These are phyloP conservation scores for Allium sativum DNA, from an alignment of 106 monocot species.

Conservation along the genomic window DNA sequence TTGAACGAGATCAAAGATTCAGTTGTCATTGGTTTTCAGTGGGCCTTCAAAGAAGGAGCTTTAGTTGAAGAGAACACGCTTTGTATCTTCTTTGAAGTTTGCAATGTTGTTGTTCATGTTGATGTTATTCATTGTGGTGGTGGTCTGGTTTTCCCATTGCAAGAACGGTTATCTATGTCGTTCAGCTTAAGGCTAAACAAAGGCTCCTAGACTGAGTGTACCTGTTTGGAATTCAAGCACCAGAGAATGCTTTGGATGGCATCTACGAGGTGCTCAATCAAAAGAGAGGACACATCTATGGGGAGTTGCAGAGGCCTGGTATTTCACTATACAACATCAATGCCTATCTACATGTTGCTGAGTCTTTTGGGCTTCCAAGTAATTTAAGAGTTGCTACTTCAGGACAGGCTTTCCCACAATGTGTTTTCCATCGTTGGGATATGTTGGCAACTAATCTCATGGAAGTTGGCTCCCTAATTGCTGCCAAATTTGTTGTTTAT, in stretches of 20 bases:
- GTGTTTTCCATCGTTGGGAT: slow-evolving; percentile 37
- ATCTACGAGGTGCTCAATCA: slow-evolving; percentile 36
- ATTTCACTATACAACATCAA: slow-evolving; percentile 34
- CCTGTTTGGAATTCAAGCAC: slow-evolving; percentile 39
- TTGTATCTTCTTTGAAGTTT: slow-evolving; percentile 32
- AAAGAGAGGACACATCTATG: slow-evolving; percentile 29
- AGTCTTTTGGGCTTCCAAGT: slow-evolving; percentile 24
- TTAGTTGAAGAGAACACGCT: slow-evolving; percentile 43
- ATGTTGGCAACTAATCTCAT: slow-evolving; percentile 19
- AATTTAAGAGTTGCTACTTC: slow-evolving; percentile 27
- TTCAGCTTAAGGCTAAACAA: slow-evolving; percentile 30
- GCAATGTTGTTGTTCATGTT: slow-evolving; percentile 33
- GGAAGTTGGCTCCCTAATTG: slow-evolving; percentile 15
- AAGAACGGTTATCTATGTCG: slow-evolving; percentile 33
- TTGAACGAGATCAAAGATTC: slow-evolving; percentile 43
- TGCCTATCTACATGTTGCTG: slow-evolving; percentile 26
- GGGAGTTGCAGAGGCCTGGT: slow-evolving; percentile 24
- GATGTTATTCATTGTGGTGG: slow-evolving; percentile 41
- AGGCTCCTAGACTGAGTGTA: slow-evolving; percentile 38
- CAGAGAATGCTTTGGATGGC: slow-evolving; percentile 24
- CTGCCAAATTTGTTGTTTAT: slow-evolving; percentile 8
- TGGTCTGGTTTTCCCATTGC: slow-evolving; percentile 31
- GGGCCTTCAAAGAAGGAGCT: slow-evolving; percentile 43
- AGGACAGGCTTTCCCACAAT: slow-evolving; percentile 36
- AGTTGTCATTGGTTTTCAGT: slow-evolving; percentile 38